Base-by-base conservation (phyloP, 768 basidiomycete species). In the Lactarius quietus region DNA sequence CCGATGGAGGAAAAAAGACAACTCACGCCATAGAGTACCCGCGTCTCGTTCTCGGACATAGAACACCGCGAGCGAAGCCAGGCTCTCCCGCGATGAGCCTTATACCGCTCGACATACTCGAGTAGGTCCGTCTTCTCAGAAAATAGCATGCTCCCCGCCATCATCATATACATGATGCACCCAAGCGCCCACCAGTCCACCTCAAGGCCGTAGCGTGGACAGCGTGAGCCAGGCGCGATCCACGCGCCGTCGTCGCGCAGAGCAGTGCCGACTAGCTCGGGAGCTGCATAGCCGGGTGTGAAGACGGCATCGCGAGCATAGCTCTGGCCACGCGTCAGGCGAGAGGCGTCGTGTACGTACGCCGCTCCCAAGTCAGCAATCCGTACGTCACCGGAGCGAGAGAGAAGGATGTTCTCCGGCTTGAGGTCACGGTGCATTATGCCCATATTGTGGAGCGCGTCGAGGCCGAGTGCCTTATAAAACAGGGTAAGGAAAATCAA, bases 171-270 rank as follows among this genome's bases (percentile, higher is more conserved):
- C 64, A 70, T 54, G 57, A 70, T 64, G 61, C 69, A 70, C 26
- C 69, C 69, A 29, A 70, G 67, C 38, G 61, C 67, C 69, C 69
- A 70, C 69, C 69, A 70, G 55, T 70, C 69, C 38, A 68, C 67
- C 55, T 65, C 61, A 29, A 65, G 56, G 53, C 69, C 69, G 23
- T 70, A 70, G 29, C 59, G 52, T 41, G 63, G 59, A 38, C 62
- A 60, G 26, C 59, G 63, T 17, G 51, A 61, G 5, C 59, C 63
- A 5, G 67, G 62, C 2, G 61, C 53, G 17, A 63, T 48, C 62
- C 68, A 68, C 33, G 63, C 63, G 17, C 66, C 61, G 57, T 69
- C 63, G 3, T 59, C 60, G 12, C 57, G 63, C 38, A 61, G 33
- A 10, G 57, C 67, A 41, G 31, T 33, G 2, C 62, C 67, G 17